Evolutionary conservation across 2,329 filamentous ascomycete species (phyloP), one percentile per base, ranked within the genome.

Genomic region (Alternaria consortialis): DNA sequence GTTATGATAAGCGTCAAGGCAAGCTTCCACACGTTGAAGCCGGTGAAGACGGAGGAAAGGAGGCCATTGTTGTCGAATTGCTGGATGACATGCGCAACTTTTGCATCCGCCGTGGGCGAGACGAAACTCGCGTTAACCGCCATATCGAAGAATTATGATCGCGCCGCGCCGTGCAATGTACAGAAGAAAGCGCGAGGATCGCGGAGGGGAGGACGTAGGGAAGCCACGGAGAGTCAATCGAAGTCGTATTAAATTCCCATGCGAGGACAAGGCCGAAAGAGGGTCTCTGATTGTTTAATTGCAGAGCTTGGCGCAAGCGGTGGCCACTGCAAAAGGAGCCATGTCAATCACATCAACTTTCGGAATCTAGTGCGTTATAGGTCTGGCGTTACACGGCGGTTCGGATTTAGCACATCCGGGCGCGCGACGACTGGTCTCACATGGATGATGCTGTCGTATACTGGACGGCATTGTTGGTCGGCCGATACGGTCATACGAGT

Each of bases 1-100:
- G 92, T 92, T 67, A 94, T 77, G 34, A 91, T 70, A 67, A 93
- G 84, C 63, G 90, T 89, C 84, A 88, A 88, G 46, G 58, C 58
- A 29, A 75, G 60, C 63, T 70, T 70, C 70, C 73, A 73, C 17
- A 68, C 58, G 37, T 60, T 77, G 63, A 78, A 55, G 63, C 71
- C 69, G 57, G 70, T 74, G 56, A 77, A 51, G 36, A 77, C 20
- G n/a, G 71, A 69, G 15, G 74, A 71, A 25, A 79, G 20, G 15
- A 79, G 52, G 62, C 75, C 75, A 58, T 58, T 71, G 59, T 61
- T 55, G 53, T 76, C 70, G 65, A 77, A 69, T 51, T 76, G 70
- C 31, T 69, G 60, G 3, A 77, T 67, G 44, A 70, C 59, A 27
- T 77, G 75, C 31, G 73, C 71, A 54, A 74, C 69, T 53, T 77